phyloP scores from a whole-genome alignment of 1,139 yeast genomes.

The Citeromyces hawaiiensis region DNA sequence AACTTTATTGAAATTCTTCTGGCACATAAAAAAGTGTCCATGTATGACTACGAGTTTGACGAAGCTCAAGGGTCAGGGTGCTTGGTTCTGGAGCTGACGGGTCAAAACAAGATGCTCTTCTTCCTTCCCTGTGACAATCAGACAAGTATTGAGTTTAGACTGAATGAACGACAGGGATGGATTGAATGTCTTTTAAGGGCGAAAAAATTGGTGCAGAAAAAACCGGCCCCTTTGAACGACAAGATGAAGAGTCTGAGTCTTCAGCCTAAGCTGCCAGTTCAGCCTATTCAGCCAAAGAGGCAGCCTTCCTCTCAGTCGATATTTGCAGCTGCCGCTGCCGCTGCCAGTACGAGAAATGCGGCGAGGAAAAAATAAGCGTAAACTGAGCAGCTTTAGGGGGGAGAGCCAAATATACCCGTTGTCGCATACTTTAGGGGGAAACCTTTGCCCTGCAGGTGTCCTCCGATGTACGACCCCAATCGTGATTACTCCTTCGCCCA shows the following conservation, averaged over 20 bases:
- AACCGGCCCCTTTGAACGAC: slow-evolving; percentile 3
- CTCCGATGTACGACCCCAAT: too few species aligned
- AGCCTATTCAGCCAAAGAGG: too few species aligned
- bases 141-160: slow-evolving; percentile 22
- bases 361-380: background rate
- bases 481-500: too few species aligned
- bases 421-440: too few species aligned
- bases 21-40: slow-evolving; percentile 51
- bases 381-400: too few species aligned
- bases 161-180: slow-evolving; percentile 25
- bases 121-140: slow-evolving; percentile 13
- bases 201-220: slow-evolving; percentile 21
- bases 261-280: slow-evolving; percentile 1
- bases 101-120: slow-evolving; percentile 46
- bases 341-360: slow-evolving; percentile 7
- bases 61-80: slow-evolving; percentile 43
- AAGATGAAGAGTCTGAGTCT: slow-evolving; percentile 2
- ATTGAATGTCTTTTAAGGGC: slow-evolving; percentile 34
- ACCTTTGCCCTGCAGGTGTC: too few species aligned
- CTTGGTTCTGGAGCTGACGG: slow-evolving; percentile 48
- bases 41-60: slow-evolving; percentile 68
- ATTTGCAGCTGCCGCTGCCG: slow-evolving; percentile 9
- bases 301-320: slow-evolving; percentile 4
- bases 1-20: slow-evolving; percentile 34
- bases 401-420: too few species aligned